Base-by-base conservation (phyloP, 345 rosid species). In the Euphorbia peplus region DNA sequence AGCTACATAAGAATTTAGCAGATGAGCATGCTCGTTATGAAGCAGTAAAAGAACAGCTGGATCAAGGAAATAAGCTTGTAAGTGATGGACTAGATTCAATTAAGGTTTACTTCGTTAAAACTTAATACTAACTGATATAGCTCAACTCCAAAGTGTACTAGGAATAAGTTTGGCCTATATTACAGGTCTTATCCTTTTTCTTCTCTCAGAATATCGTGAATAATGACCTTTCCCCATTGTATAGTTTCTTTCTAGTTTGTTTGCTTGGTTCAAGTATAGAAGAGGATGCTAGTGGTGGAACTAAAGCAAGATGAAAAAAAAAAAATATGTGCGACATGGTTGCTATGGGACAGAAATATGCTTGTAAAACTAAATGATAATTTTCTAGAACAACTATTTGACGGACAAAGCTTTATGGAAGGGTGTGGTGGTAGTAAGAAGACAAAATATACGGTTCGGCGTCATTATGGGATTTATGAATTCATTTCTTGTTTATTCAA, bases 1-100 rank as follows among this genome's bases (percentile, higher is more conserved):
- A 87, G 67, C 86, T 88, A 44, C 80, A 69, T 48, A 83, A 82
- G 83, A 82, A 86, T 76, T 63, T 87, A 63, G 87, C 82, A 70
- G 83, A 87, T n/a, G 74, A 81, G 68, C 79, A 79, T 75, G 73
- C 80, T 41, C 70, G 70, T 73, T 82, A 70, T 74, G 81, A 81
- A 69, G 79, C 47, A 54, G 74, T 72, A 41, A 82, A 77, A 78
- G 87, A 92, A 65, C 86, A 88, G 70, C 69, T 88, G 65, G 68
- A 80, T 70, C 66, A 55, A 47, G 80, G 76, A 52, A 90, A 83
- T 24, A 73, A 59, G 67, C 81, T 78, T 78, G 76, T 74, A 62
- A 78, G 71, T 44, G 93, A 87, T 78, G 75, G 81, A 70, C 84
- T 77, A 72, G 78, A 76, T 75, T 65, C 82, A 69, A 64, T 72